A percentile compares a stretch with the other conserved stretches of the same genome.
These are phyloP conservation scores for Amoebophrya sp. DNA, from an alignment of 169 alveolate species.

Conservation along the genomic window DNA sequence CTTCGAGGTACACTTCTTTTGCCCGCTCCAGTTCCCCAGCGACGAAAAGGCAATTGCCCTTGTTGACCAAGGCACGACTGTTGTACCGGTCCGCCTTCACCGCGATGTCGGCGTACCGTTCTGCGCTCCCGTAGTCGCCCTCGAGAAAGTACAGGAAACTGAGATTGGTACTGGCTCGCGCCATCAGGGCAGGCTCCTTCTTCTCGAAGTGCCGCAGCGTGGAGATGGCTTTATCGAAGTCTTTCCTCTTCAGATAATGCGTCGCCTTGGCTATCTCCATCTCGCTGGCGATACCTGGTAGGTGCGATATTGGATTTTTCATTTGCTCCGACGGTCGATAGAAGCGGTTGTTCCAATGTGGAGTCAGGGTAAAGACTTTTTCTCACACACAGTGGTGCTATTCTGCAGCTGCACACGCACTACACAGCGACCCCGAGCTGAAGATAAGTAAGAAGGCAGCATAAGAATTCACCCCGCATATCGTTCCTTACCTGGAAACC, in stretches of 20 bases:
- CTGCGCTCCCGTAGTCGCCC: conserved; percentile 75
- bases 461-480: too few species aligned
- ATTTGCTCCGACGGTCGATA: too few species aligned
- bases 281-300: conserved; percentile 78
- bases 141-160: conserved; percentile 78
- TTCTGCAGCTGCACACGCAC: too few species aligned
- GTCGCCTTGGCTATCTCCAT: conserved; percentile 73
- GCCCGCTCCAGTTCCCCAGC: conserved; percentile 74
- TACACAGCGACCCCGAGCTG: too few species aligned
- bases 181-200: conserved; percentile 73
- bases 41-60: conserved; percentile 78
- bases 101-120: conserved; percentile 82
- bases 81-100: conserved; percentile 75
- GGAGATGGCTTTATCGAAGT: conserved; percentile 73
- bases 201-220: conserved; percentile 77
- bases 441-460: too few species aligned
- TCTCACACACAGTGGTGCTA: too few species aligned
- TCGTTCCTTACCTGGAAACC: too few species aligned
- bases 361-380: too few species aligned
- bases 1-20: conserved; percentile 78
- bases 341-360: too few species aligned
- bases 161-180: conserved; percentile 78
- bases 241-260: conserved; percentile 69
- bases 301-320: too few species aligned
- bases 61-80: conserved; percentile 81